These are phyloP conservation scores for Puccinia polysora DNA, from an alignment of 1,284 basidiomycete genomes.

Conservation along the genomic window DNA sequence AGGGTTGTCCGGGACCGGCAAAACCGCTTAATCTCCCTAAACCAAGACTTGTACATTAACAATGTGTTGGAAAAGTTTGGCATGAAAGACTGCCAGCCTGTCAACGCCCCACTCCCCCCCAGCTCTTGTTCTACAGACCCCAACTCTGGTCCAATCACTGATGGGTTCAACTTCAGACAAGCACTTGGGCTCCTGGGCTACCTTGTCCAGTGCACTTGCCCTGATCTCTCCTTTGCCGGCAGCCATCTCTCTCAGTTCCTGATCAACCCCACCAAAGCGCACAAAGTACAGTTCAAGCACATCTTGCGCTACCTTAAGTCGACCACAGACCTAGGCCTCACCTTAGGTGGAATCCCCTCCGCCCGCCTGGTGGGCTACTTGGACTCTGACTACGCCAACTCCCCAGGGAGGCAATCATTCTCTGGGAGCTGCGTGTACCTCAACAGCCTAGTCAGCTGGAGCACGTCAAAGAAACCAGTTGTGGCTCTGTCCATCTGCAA, in stretches of 20 bases:
- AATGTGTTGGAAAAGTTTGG: background rate
- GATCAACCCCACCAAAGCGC: background rate
- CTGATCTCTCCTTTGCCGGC: background rate
- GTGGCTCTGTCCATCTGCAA: too few species aligned
- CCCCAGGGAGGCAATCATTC: too few species aligned
- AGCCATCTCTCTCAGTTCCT: background rate
- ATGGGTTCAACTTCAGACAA: background rate
- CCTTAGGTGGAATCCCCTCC: too few species aligned
- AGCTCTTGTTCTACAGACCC: background rate
- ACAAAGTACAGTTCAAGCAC: background rate
- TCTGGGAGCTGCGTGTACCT: too few species aligned
- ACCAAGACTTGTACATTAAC: constrained; percentile 3
- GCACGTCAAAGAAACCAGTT: too few species aligned
- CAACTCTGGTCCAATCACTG: background rate
- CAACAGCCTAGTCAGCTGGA: too few species aligned
- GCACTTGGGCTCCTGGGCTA: background rate
- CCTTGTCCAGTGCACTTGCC: constrained; percentile 1
- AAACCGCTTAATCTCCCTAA: background rate
- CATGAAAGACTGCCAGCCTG: background rate
- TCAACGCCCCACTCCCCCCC: background rate
- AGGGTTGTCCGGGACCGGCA: background rate
- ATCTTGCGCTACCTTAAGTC: constrained; percentile 1
- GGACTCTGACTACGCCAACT: too few species aligned
- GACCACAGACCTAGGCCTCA: too few species aligned
- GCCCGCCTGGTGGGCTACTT: too few species aligned